A percentile compares a stretch with the other conserved stretches of the same genome.
phyloP scores from a whole-genome alignment of 2,329 filamentous ascomycete species.

The Pseudopyrenochaeta lycopersici region DNA sequence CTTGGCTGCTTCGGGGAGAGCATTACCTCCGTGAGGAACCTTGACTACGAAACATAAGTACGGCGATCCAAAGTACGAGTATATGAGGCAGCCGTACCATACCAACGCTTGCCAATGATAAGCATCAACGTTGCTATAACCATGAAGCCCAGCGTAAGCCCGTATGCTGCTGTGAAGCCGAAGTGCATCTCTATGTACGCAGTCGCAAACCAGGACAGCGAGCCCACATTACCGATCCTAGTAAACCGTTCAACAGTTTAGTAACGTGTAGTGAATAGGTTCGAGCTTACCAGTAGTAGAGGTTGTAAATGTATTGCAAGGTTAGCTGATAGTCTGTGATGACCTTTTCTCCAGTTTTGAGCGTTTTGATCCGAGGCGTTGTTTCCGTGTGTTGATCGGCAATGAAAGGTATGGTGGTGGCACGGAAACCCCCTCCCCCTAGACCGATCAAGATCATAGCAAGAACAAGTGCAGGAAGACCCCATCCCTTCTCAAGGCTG shows the following conservation, averaged over 20 bases:
- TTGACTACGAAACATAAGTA: too few relatives aligned
- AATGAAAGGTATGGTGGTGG: conserved; percentile 47
- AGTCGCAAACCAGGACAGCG: conserved; percentile 69
- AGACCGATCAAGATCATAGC: conserved; percentile 50
- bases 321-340: conserved; percentile 46
- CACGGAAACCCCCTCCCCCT: conserved; percentile 50
- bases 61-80: too few relatives aligned
- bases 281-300: too few relatives aligned
- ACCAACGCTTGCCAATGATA: conserved; percentile 42
- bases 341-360: conserved; percentile 44
- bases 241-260: too few relatives aligned
- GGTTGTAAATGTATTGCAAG: conserved; percentile 50
- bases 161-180: conserved; percentile 72
- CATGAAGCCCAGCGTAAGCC: conserved; percentile 71
- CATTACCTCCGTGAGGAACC: conserved; percentile 30
- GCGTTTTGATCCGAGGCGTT: conserved; percentile 24
- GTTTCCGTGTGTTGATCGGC: conserved; percentile 47
- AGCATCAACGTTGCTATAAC: conserved; percentile 67
- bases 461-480: conserved; percentile 35
- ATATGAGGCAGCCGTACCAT: too few relatives aligned
- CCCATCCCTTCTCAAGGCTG: conserved; percentile 30
- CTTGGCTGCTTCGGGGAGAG: conserved; percentile 32
- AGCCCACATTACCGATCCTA: conserved; percentile 70
- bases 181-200: conserved; percentile 73
- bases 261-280: too few relatives aligned